Evolutionary conservation across 208 protist species (phyloP).

Genomic region (Acanthamoeba culbertsoni): DNA sequence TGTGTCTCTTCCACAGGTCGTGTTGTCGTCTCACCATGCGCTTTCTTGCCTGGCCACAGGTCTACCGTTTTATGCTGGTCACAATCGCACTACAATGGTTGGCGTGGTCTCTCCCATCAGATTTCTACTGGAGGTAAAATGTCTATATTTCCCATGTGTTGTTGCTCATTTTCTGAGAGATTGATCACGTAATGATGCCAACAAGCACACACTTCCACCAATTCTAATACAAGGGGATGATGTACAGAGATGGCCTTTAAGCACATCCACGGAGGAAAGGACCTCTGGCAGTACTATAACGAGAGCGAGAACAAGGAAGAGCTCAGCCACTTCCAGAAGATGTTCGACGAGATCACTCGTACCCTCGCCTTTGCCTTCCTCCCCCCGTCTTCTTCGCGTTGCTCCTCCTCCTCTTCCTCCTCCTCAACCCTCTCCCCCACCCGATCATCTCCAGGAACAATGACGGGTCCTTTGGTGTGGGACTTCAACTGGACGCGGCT

Average conservation of each 20-base stretch:
- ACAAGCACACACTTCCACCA: too few species aligned
- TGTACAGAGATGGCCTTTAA: constrained; percentile 40
- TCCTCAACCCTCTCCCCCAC: background rate
- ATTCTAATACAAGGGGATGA: too few species aligned
- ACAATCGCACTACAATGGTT: constrained; percentile 29
- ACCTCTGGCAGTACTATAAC: constrained; percentile 46
- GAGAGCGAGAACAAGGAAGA: constrained; percentile 11
- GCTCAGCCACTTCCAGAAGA: constrained; percentile 9
- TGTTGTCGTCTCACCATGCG: background rate
- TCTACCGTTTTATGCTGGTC: background rate
- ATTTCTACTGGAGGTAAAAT: background rate
- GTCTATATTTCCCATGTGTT: background rate
- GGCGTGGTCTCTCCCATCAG: constrained; percentile 7
- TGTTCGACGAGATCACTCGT: constrained; percentile 28
- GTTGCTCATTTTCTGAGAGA: too few species aligned
- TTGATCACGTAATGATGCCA: too few species aligned
- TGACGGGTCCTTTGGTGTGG: constrained; percentile 29
- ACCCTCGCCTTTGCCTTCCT: background rate
- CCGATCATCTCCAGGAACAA: background rate
- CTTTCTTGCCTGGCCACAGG: background rate
- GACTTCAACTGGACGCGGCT: constrained; percentile 38
- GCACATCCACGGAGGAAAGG: constrained; percentile 19
- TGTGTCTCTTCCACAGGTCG: background rate
- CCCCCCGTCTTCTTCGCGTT: background rate
- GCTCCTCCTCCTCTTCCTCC: background rate